phyloP scores from a whole-genome alignment of 2,329 filamentous ascomycete genomes.

The Sphaerulina populicola region DNA sequence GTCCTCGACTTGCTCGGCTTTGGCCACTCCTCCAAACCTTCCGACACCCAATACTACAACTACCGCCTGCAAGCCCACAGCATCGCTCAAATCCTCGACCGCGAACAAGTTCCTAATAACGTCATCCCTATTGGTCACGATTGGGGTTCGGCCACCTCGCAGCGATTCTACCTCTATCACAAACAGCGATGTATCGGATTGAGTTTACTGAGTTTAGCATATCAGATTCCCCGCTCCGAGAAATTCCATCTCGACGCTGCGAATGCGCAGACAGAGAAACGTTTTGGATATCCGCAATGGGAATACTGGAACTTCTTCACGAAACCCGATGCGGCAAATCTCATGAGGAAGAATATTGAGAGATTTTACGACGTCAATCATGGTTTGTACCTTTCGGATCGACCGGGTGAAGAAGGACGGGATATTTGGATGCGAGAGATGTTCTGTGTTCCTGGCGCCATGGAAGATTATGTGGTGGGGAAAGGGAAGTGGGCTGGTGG shows the following conservation, averaged over 20 bases:
- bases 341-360: constrained; percentile 22
- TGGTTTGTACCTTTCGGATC: constrained; percentile 16
- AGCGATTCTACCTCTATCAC: constrained; percentile 39
- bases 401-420: constrained; percentile 21
- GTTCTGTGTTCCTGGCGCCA: constrained; percentile 33
- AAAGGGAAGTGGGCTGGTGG: constrained; percentile 16
- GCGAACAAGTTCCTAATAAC: constrained; percentile 27
- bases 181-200: constrained; percentile 38
- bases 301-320: constrained; percentile 45
- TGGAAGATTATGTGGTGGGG: constrained; percentile 29
- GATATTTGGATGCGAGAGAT: constrained; percentile 32
- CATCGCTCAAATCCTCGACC: constrained; percentile 37
- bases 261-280: constrained; percentile 30
- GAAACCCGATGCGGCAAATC: constrained; percentile 17
- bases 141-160: constrained; percentile 35
- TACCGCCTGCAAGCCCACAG: constrained; percentile 34
- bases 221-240: constrained; percentile 27
- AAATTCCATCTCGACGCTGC: constrained; percentile 35
- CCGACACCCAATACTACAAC: constrained; percentile 33
- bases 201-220: constrained; percentile 39
- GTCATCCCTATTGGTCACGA: constrained; percentile 17
- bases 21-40: constrained; percentile 38
- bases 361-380: constrained; percentile 25
- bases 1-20: constrained; percentile 36
- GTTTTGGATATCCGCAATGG: constrained; percentile 35